Base-by-base conservation (phyloP, 2,329 filamentous ascomycete species). In the Pseudogymnoascus sp. region DNA sequence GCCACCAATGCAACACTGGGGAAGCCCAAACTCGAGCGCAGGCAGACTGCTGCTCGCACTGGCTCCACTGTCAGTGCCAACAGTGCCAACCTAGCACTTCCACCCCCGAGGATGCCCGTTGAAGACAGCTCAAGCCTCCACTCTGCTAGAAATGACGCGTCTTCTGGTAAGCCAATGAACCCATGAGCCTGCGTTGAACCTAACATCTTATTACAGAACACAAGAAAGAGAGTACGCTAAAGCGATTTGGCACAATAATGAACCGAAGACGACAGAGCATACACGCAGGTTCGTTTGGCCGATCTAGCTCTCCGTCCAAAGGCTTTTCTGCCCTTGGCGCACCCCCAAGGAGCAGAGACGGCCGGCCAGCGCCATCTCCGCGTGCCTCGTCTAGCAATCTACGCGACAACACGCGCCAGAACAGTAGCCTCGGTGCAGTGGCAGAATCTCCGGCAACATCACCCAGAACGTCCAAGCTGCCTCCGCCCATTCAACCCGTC, bases 171-270 rank as follows among this genome's bases (percentile, higher is more conserved):
- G 64, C 60, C 71, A 57, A 68, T 71, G 70, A 67, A n/a, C 64
- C 47, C 16, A 14, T 61, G 8, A 57, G 36, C 68, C 66, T 61
- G 65, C 69, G 39, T 58, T 47, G 20, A 59, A 16, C 58, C 62
- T 18, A 67, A 70, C 74, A 62, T 73, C 69, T 57, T 3, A 20
- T 59, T 36, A 61, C 65, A 73, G 82, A 84, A 68, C 82, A 82
- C 61, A 84, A 81, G 67, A 69, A 86, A 41, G 79, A 85, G 54
- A 84, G 82, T 67, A 71, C 72, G 8, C 65, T 76, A 50, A 73
- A 71, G 67, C 81, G 86, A 61, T 79, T 90, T 60, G 87, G 87
- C 14, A 90, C 87, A 11, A 86, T 90, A 77, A 80, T 90, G 47
- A 81, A 83, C 28, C 79, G 85, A 20, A 77, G 85, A 63, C 79